Conservation (phyloP, 139 green algal genomes). For the Picochlorum sp. region DNA sequence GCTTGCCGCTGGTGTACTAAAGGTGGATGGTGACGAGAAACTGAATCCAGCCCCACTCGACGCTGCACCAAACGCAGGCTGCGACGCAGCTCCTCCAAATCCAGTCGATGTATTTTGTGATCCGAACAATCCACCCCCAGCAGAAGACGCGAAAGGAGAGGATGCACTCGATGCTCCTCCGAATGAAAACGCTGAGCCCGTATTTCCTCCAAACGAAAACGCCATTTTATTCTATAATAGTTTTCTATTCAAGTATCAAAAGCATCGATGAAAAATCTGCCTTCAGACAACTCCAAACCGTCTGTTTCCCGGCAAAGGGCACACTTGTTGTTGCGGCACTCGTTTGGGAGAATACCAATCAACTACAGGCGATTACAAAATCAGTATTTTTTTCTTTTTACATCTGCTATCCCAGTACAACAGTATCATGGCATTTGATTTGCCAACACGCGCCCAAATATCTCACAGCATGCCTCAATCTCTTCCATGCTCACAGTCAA, state of each 20-base stretch:
- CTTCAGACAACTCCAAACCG: too few species aligned
- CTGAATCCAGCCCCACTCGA: conserved; percentile 20
- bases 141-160: not conserved
- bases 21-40: too few species aligned
- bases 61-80: conserved; percentile 10
- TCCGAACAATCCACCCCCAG: not conserved
- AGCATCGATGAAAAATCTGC: too few species aligned
- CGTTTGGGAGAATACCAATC: not conserved
- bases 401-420: not conserved
- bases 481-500: conserved; percentile 81
- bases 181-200: conserved; percentile 15
- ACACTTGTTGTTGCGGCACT: too few species aligned
- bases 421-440: not conserved
- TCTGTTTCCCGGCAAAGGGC: too few species aligned
- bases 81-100: not conserved
- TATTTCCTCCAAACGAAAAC: not conserved
- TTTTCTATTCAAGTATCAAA: too few species aligned
- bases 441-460: not conserved
- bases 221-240: not conserved
- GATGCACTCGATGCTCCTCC: not conserved
- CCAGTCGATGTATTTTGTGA: too few species aligned
- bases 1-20: not conserved
- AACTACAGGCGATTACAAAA: not conserved
- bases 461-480: conserved; percentile 54
- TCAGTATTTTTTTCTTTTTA: not conserved